Conservation (phyloP, 2,329 filamentous ascomycete genomes). For the Pseudogymnoascus sp. region DNA sequence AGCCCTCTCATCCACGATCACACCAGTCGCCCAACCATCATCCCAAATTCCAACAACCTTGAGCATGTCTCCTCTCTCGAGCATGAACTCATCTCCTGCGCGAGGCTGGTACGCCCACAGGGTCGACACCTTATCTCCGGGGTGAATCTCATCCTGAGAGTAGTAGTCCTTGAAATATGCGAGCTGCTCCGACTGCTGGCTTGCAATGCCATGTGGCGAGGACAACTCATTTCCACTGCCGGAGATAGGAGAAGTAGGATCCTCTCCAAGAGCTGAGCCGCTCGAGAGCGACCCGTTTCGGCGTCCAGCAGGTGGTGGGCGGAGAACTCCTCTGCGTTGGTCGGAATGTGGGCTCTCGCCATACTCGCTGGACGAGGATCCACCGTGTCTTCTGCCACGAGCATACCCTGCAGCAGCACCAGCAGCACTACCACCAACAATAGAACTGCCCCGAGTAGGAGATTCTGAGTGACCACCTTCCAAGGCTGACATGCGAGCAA, state of each 20-base stretch:
- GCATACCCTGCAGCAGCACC: constrained; percentile 42
- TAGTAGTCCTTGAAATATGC: constrained; percentile 99
- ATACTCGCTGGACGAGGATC: constrained; percentile 65
- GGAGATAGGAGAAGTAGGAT: constrained; percentile 63
- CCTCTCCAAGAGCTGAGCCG: constrained; percentile 64
- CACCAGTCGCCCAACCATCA: constrained; percentile 94
- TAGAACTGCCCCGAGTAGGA: constrained; percentile 27
- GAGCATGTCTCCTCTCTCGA: constrained; percentile 95
- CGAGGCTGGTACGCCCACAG: constrained; percentile 96
- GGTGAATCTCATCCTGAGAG: constrained; percentile 90
- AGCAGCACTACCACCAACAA: constrained; percentile 36
- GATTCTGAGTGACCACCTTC: constrained; percentile 64
- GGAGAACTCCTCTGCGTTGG: constrained; percentile 44
- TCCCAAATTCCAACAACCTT: constrained; percentile 99
- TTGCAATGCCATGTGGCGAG: constrained; percentile 73
- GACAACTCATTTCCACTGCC: constrained; percentile 64
- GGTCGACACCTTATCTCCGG: constrained; percentile 79
- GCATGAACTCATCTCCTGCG: constrained; percentile 81
- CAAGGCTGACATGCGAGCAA: constrained; percentile 90
- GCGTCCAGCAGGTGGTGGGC: constrained; percentile 52
- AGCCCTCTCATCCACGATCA: constrained; percentile 70
- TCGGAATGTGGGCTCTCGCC: constrained; percentile 65
- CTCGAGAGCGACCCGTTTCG: constrained; percentile 86
- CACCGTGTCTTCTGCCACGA: constrained; percentile 40
- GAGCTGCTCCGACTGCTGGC: constrained; percentile 89